A percentile compares a stretch with the other conserved stretches of the same genome.
Evolutionary conservation across 345 rosid genomes (phyloP).

Genomic region (Ceriops decandra): DNA sequence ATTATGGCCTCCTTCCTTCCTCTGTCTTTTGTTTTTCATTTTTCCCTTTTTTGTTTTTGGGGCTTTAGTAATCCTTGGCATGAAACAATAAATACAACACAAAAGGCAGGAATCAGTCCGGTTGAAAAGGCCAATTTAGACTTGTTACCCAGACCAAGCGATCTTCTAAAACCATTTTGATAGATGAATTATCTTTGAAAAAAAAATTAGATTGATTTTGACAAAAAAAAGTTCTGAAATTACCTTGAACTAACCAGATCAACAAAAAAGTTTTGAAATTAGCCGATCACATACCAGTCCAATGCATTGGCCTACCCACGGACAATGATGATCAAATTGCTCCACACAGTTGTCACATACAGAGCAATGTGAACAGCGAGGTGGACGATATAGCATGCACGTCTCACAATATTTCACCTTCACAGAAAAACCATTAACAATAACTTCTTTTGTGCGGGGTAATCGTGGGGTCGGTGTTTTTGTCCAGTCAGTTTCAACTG

Average conservation of each 20-base stretch:
- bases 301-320: slow-evolving; percentile 64
- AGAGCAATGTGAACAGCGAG: slow-evolving; percentile 59
- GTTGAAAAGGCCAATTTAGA: background rate
- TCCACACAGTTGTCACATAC: slow-evolving; percentile 56
- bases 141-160: background rate
- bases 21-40: too few species aligned
- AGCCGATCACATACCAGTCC: slow-evolving; percentile 39
- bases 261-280: background rate
- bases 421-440: slow-evolving; percentile 31
- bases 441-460: slow-evolving; percentile 37
- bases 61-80: background rate
- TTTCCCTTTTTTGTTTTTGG: too few species aligned
- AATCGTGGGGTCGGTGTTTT: slow-evolving; percentile 39
- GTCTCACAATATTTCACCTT: slow-evolving; percentile 50
- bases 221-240: background rate
- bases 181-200: too few species aligned
- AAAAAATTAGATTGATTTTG: too few species aligned
- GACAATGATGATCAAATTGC: slow-evolving; percentile 58
- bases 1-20: too few species aligned
- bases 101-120: background rate
- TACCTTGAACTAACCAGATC: background rate
- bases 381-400: slow-evolving; percentile 54
- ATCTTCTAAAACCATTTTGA: too few species aligned
- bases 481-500: slow-evolving; percentile 27
- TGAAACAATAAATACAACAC: background rate